Evolutionary conservation across 140 eudicot species (phyloP).

Genomic region (Stevia rebaudiana): DNA sequence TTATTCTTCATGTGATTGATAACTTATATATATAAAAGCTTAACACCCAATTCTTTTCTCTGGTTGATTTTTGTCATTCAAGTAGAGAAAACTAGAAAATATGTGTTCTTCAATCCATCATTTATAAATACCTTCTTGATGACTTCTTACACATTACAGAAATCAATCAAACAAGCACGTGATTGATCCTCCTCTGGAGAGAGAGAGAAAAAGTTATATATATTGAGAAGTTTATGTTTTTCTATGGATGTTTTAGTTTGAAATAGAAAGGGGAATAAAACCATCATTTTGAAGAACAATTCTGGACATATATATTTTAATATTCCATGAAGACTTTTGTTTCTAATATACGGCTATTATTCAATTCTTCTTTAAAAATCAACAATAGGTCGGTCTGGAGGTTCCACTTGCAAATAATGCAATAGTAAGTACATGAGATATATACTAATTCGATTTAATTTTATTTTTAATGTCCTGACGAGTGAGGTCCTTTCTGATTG

Average conservation of each 20-base stretch:
- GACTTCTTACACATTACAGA: conserved; percentile 9
- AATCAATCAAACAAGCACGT: conserved; percentile 7
- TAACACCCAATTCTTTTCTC: background rate
- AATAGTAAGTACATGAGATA: conserved; percentile 14
- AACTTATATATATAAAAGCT: too few species aligned
- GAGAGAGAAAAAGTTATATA: conserved; percentile 23
- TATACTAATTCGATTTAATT: background rate
- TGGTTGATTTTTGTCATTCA: background rate
- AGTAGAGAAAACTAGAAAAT: background rate
- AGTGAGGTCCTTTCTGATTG: conserved; percentile 34
- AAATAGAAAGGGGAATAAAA: conserved; percentile 32
- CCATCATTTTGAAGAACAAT: conserved; percentile 24
- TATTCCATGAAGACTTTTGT: conserved; percentile 30
- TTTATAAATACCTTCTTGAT: conserved; percentile 21
- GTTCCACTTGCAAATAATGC: conserved; percentile 39
- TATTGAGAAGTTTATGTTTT: conserved; percentile 6
- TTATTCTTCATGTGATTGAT: too few species aligned
- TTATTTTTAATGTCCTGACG: conserved; percentile 20
- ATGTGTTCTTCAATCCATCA: background rate
- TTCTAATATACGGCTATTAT: conserved; percentile 22
- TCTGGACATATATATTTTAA: conserved; percentile 2
- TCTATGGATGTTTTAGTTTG: conserved; percentile 25
- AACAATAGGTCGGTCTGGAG: conserved; percentile 32
- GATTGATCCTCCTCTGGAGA: conserved; percentile 8
- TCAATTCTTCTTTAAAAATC: conserved; percentile 22